A percentile compares a stretch with the other conserved stretches of the same genome.
phyloP scores from a whole-genome alignment of 2,329 filamentous ascomycete genomes.

The Xylariaceae sp. region DNA sequence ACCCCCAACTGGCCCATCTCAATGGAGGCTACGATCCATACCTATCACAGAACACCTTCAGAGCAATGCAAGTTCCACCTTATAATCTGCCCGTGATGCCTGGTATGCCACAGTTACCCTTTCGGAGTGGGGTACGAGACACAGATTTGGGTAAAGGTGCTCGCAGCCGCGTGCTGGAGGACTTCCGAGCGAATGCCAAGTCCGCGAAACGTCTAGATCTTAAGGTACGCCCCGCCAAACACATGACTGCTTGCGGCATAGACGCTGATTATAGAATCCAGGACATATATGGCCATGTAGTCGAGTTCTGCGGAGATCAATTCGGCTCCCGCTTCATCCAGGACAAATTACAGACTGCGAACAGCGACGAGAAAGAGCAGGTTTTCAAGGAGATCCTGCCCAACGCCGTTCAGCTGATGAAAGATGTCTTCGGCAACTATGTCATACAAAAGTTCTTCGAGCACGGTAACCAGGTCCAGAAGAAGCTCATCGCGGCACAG shows the following conservation, averaged over 20 bases:
- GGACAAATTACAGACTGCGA: conserved; percentile 83
- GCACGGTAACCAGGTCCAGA: conserved; percentile 90
- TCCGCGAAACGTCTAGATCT: conserved; percentile 72
- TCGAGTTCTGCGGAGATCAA: conserved; percentile 94
- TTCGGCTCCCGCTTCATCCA: conserved; percentile 96
- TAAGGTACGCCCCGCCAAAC: conserved; percentile 45
- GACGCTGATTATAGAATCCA: conserved; percentile 24
- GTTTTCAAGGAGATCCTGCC: conserved; percentile 83
- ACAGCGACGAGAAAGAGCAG: conserved; percentile 91
- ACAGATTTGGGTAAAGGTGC: conserved; percentile 57
- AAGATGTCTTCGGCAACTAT: conserved; percentile 96
- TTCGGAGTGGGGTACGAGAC: conserved; percentile 34
- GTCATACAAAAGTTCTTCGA: conserved; percentile 98
- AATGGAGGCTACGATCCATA: conserved; percentile 31
- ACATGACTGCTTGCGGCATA: neutral
- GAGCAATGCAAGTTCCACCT: conserved; percentile 28
- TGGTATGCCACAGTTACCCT: too few species aligned
- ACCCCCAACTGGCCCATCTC: conserved; percentile 33
- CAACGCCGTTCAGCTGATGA: conserved; percentile 86
- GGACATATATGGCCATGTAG: conserved; percentile 82
- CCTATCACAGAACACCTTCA: conserved; percentile 30
- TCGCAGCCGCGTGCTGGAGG: conserved; percentile 70
- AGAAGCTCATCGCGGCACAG: conserved; percentile 76
- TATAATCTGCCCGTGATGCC: conserved; percentile 26
- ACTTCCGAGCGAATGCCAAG: conserved; percentile 74